Evolutionary conservation across 805 yeast genomes (phyloP), one percentile per base, ranked within the genome.

Genomic region (Cyberlindnera meyerae): DNA sequence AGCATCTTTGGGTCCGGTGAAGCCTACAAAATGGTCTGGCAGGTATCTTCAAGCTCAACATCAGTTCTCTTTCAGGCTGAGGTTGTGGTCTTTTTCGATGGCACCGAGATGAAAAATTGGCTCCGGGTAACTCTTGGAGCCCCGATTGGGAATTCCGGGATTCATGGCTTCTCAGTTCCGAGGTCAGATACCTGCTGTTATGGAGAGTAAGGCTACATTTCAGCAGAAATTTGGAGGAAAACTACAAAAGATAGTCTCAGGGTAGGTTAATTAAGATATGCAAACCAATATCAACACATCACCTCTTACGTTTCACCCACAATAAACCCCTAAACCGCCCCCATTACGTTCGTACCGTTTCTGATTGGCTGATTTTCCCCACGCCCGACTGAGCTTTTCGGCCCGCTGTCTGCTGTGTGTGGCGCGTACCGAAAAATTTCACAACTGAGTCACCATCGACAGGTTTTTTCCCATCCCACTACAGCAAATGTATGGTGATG

Each of bases 361-460:
- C 40, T 44, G 47, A 48, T 48, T 46, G 50, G 52, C 39, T 37
- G n/a, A 9, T 22, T 18, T 18, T 6, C 31, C 25, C 33, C 29
- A 18, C 13, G 30, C 29, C 3, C 22, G 22, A 9, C 22, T 8
- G 9, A 20, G 22, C 22, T 20, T 7, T 8, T 7, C 7, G 9
- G 22, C 7, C 22, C 22, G 22, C 7, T 9, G 22, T 8, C 22
- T 8, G 22, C 22, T 8, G 22, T 8, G 21, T 30, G 45, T 35
- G 35, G 33, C 41, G 29, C 24, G 21, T 14, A 29, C 42, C 33
- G 38, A 36, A 39, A 42, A 42, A 39, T 35, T 31, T 38, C 34
- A 28, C 24, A 18, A n/a, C 25, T 28, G 39, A 33, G 27, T 37
- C 44, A 40, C 29, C 18, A 24, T n/a, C n/a, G n/a, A n/a, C 18